phyloP scores from a whole-genome alignment of 257 asterid species.

The Solanum ossicruentum region DNA sequence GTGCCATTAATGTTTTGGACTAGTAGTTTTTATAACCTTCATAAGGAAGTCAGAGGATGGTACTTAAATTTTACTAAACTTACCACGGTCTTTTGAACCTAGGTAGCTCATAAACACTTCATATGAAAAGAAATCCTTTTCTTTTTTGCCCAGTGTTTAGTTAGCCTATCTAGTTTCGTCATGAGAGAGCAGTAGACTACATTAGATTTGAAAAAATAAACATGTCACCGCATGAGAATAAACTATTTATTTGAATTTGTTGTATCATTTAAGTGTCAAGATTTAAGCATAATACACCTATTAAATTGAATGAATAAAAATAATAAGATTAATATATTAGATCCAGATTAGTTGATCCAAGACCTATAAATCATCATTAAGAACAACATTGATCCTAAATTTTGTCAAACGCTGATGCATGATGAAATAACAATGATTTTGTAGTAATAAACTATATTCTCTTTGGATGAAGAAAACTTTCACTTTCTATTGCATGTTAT shows the following conservation, averaged over 20 bases:
- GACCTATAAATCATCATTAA: background rate
- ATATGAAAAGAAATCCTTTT: background rate
- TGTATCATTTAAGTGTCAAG: too few relatives aligned
- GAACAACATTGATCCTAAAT: background rate
- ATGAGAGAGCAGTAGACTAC: constrained; percentile 76
- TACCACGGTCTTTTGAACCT: constrained; percentile 64
- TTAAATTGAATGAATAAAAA: background rate
- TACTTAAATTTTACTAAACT: constrained; percentile 79
- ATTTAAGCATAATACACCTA: too few relatives aligned
- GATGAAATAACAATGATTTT: too few relatives aligned
- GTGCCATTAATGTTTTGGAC: constrained; percentile 18
- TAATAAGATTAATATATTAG: background rate
- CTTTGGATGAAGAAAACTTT: too few relatives aligned
- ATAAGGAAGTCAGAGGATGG: constrained; percentile 80
- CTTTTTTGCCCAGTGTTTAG: constrained; percentile 60
- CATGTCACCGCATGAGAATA: background rate
- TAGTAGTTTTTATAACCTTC: constrained; percentile 49
- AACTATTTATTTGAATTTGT: background rate
- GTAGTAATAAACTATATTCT: too few relatives aligned
- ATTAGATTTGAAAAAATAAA: constrained; percentile 40
- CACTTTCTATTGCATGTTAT: too few relatives aligned
- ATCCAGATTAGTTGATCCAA: background rate
- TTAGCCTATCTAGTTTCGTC: constrained; percentile 75
- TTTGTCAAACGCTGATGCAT: too few relatives aligned
- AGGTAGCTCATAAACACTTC: background rate